Evolutionary conservation across 768 basidiomycete species (phyloP).

Genomic region (Paxillus involutus): DNA sequence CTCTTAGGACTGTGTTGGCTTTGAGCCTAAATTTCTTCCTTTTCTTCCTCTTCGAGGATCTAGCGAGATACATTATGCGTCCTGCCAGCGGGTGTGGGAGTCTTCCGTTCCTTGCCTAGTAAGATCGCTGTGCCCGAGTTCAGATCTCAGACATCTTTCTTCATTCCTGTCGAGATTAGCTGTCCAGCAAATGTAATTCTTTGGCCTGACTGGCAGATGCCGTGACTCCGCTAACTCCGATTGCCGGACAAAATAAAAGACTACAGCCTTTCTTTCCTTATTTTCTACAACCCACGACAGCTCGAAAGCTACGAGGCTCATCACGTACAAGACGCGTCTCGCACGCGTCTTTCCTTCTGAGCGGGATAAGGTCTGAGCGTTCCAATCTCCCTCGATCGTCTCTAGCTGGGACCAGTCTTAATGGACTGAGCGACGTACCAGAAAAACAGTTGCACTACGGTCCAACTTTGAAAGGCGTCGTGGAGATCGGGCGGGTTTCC

Average conservation of each 20-base stretch:
- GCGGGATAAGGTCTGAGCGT: conserved; percentile 35
- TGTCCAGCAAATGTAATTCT: too few relatives aligned
- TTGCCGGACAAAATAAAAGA: conserved; percentile 4
- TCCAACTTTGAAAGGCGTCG: conserved; percentile 27
- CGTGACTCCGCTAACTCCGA: conserved; percentile 19
- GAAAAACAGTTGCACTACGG: conserved; percentile 26
- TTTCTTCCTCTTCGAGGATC: too few relatives aligned
- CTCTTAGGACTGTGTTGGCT: conserved; percentile 12
- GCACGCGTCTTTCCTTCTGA: conserved; percentile 24
- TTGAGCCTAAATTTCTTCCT: too few relatives aligned
- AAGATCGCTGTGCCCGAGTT: too few relatives aligned
- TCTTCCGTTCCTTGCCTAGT: too few relatives aligned
- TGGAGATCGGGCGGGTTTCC: conserved; percentile 25
- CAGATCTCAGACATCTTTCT: too few relatives aligned
- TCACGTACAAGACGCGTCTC: conserved; percentile 21
- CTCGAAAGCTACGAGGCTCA: conserved; percentile 31
- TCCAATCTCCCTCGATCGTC: conserved; percentile 29
- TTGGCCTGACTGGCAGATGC: background rate
- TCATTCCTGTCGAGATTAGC: too few relatives aligned
- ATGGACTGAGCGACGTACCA: conserved; percentile 29
- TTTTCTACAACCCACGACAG: conserved; percentile 15
- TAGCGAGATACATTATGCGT: too few relatives aligned
- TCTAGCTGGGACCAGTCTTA: conserved; percentile 26
- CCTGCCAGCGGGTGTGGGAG: too few relatives aligned
- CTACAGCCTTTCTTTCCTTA: background rate